These are phyloP conservation scores for Viola odorata DNA, from an alignment of 345 rosid genomes.

Conservation along the genomic window DNA sequence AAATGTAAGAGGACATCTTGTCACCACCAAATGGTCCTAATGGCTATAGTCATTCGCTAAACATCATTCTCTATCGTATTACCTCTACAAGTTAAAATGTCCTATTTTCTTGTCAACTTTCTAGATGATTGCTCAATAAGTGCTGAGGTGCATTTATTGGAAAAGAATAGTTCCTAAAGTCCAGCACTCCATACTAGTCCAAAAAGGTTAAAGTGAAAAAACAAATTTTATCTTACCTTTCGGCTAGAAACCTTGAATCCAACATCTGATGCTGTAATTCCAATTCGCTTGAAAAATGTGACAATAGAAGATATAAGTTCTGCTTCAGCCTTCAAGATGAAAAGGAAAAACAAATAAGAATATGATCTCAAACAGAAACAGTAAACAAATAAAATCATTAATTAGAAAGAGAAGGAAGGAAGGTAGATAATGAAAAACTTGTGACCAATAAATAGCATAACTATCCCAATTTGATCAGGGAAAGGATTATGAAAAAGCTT, in stretches of 20 bases:
- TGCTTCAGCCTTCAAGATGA: slow-evolving; percentile 71
- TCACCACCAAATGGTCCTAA: too few relatives aligned
- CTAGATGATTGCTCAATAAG: too few relatives aligned
- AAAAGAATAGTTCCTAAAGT: too few relatives aligned
- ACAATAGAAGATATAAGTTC: slow-evolving; percentile 80
- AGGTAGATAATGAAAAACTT: neutral
- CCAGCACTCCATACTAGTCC: neutral
- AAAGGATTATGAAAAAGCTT: neutral
- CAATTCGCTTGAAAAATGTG: slow-evolving; percentile 75
- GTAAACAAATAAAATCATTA: neutral
- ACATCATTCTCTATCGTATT: too few relatives aligned
- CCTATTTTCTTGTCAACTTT: too few relatives aligned
- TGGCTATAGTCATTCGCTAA: too few relatives aligned
- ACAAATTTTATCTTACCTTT: slow-evolving; percentile 43
- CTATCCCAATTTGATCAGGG: neutral
- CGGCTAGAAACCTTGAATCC: slow-evolving; percentile 95
- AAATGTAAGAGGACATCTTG: too few relatives aligned
- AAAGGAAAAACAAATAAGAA: neutral
- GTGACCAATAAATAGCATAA: neutral
- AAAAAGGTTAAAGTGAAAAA: neutral
- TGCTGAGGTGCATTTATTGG: too few relatives aligned
- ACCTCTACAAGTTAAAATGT: too few relatives aligned
- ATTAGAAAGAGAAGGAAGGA: neutral
- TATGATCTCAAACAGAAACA: neutral
- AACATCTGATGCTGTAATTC: slow-evolving; percentile 75